Evolutionary conservation across 768 basidiomycete species (phyloP).

Genomic region (Asterophora parasitica): DNA sequence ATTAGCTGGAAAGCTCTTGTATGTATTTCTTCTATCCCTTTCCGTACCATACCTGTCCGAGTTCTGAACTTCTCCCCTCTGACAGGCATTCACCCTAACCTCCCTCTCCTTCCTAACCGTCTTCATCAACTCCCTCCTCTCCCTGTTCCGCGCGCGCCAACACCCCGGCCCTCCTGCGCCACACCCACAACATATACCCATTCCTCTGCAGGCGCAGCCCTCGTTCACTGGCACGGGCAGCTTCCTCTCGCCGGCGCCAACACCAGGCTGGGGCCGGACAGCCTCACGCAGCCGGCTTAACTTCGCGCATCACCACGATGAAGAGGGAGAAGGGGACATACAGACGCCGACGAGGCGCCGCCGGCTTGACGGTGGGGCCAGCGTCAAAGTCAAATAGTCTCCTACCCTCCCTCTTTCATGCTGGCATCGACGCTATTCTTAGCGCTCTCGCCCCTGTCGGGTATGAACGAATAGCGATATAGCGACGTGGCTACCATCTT

Average conservation of each 20-base stretch:
- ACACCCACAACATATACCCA: conserved; percentile 16
- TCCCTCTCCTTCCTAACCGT: conserved; percentile 73
- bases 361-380: conserved; percentile 50
- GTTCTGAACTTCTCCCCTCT: conserved; percentile 3
- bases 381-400: conserved; percentile 49
- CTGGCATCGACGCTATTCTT: too few species aligned
- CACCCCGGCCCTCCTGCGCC: conserved; percentile 31
- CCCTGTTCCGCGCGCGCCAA: conserved; percentile 68
- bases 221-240: conserved; percentile 31
- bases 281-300: conserved; percentile 32
- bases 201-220: conserved; percentile 23
- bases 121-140: conserved; percentile 77
- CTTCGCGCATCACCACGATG: not conserved
- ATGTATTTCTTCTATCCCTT: not conserved
- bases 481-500: too few species aligned
- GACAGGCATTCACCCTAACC: conserved; percentile 67
- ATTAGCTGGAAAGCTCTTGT: conserved; percentile 98
- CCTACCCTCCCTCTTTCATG: too few species aligned
- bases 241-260: conserved; percentile 48
- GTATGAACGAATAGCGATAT: too few species aligned
- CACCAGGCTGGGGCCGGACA: conserved; percentile 41
- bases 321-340: conserved; percentile 33
- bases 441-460: too few species aligned
- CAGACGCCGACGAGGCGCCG: conserved; percentile 46
- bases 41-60: not conserved